These are phyloP conservation scores for Pseudofabraea citricarpa DNA, from an alignment of 2,329 filamentous ascomycete genomes.

Conservation along the genomic window DNA sequence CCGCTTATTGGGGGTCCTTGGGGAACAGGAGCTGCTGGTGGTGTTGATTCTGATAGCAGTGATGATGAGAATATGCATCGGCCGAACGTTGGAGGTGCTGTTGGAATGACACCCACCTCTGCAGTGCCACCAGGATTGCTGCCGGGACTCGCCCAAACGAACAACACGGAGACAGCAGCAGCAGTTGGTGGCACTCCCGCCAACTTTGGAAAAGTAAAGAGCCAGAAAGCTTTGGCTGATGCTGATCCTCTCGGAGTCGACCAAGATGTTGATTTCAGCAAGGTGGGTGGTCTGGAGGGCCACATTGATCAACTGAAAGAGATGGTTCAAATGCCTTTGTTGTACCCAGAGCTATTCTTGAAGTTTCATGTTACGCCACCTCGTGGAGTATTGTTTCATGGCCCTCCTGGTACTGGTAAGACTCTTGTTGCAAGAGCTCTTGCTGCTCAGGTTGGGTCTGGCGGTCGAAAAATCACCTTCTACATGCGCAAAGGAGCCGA, in stretches of 20 bases:
- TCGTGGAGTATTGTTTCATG: constrained; percentile 92
- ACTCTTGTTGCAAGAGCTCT: constrained; percentile 91
- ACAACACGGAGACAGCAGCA: constrained; percentile 51
- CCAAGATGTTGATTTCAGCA: constrained; percentile 86
- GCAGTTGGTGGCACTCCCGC: constrained; percentile 60
- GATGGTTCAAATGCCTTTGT: constrained; percentile 90
- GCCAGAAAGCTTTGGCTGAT: constrained; percentile 86
- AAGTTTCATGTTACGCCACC: constrained; percentile 91
- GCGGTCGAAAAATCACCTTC: constrained; percentile 93
- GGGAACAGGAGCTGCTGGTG: constrained; percentile 68
- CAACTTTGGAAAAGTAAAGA: constrained; percentile 90
- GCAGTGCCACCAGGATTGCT: constrained; percentile 46
- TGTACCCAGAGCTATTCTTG: constrained; percentile 92
- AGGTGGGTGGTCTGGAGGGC: constrained; percentile 85
- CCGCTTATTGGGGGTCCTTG: constrained; percentile 57
- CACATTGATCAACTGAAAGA: constrained; percentile 98
- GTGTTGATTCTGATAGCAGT: constrained; percentile 90
- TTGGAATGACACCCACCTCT: constrained; percentile 59
- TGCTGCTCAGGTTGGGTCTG: constrained; percentile 82
- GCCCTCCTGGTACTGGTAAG: constrained; percentile 91
- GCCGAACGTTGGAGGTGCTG: constrained; percentile 55
- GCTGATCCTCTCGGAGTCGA: constrained; percentile 93
- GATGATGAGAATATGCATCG: constrained; percentile 81
- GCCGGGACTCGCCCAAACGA: constrained; percentile 44
- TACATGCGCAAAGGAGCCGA: constrained; percentile 99